phyloP scores from a whole-genome alignment of 225 moss, liverwort and hornwort species.

The Neckera pumila region DNA sequence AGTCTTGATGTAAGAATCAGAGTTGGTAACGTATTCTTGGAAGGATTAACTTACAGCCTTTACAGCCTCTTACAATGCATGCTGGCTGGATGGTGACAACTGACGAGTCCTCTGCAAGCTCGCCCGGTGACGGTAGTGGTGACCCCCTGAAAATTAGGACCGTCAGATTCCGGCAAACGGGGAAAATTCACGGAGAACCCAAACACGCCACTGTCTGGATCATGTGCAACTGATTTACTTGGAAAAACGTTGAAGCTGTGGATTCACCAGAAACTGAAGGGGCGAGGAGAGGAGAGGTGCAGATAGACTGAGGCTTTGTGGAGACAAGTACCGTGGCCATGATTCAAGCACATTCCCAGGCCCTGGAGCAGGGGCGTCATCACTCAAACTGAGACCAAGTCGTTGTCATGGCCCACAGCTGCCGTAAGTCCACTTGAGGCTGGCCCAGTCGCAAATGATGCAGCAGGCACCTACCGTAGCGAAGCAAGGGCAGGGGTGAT shows the following conservation, averaged over 20 bases:
- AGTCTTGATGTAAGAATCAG: neutral
- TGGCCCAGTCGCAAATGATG: slow-evolving; percentile 12
- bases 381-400: slow-evolving; percentile 2
- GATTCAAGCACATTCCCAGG: slow-evolving; percentile 9
- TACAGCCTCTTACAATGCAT: neutral
- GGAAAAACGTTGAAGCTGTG: neutral
- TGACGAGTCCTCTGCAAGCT: neutral
- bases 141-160: neutral
- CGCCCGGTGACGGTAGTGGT: neutral
- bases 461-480: neutral
- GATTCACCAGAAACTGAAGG: neutral
- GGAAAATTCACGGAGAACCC: neutral
- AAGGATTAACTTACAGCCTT: neutral
- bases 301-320: neutral
- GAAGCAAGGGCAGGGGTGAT: neutral
- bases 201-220: neutral
- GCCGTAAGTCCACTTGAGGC: neutral
- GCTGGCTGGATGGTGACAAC: neutral
- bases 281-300: neutral
- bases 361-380: neutral
- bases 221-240: neutral
- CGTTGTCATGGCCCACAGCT: slow-evolving; percentile 15
- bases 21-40: neutral
- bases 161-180: neutral
- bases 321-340: neutral